Evolutionary conservation across 352 stramenopile species (phyloP), one percentile per base, ranked within the genome.

Genomic region (Saprolegnia diclina): DNA sequence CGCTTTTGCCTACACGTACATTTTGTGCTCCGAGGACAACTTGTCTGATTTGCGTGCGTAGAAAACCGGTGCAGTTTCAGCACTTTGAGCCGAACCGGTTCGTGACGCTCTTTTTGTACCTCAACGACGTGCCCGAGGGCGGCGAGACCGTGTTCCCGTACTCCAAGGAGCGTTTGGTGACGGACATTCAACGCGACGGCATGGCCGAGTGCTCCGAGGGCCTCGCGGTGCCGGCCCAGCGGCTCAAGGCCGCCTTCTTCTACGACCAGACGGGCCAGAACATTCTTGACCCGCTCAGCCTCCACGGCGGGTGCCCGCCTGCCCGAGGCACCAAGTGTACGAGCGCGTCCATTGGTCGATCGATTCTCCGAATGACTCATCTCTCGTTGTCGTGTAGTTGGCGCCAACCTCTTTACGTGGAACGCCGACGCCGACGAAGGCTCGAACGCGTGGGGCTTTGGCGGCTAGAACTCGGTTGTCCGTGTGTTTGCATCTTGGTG

Each of bases 101-200:
- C 71, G 82, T 82, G 0, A 96, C 89, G n/a, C 76, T 97, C n/a
- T 91, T 95, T 67, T 83, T 90, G 71, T 97, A 97, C 74, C 75
- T 97, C 16, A 90, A 74, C 56, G 79, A 92, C 65, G 88, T 96
- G 10, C 68, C 75, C 44, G 76, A 88, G 35, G 90, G 90, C 22
- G 90, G 90, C 37, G 80, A 96, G 66, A 97, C 89, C 0, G 80
- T 95, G n/a, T 97, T 97, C 73, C 87, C 86, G 21, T 62, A 67
- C 24, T 69, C 63, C 1, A 69, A 69, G 37, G 63, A 69, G 21
- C 63, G 63, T 21, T 24, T 69, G 6, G 24, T 69, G 13, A 63
- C 53, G 6, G 26, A 9, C 53, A 61, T 61, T 22, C 9, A 54
- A 5, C 54, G 59, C 19, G 22, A 65, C 6, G 59, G 55, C n/a